phyloP scores from a whole-genome alignment of 768 basidiomycete species.

The Pleurotus tuber-regium region DNA sequence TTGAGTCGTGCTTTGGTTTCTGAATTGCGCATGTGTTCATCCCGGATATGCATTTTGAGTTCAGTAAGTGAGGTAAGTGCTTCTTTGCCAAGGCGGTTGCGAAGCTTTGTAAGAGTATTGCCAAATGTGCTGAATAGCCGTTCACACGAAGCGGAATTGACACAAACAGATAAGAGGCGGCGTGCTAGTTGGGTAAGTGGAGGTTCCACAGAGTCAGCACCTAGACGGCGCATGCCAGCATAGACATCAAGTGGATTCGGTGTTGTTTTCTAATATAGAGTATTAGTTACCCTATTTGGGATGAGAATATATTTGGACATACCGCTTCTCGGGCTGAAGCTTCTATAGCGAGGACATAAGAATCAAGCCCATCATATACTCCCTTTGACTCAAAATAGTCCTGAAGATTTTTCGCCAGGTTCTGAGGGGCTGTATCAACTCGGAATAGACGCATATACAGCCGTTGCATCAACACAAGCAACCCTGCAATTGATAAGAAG shows the following conservation, averaged over 20 bases:
- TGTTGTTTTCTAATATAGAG: not conserved
- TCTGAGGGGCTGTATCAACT: not conserved
- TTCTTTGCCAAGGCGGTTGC: slow-evolving; percentile 19
- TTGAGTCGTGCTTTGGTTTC: slow-evolving; percentile 6
- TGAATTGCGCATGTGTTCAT: slow-evolving; percentile 17
- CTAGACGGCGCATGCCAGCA: not conserved
- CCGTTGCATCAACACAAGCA: slow-evolving; percentile 10
- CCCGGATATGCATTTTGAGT: slow-evolving; percentile 27
- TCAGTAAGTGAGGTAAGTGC: slow-evolving; percentile 20
- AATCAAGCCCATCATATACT: not conserved
- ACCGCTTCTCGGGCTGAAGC: not conserved
- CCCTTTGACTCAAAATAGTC: slow-evolving; percentile 11
- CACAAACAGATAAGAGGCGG: slow-evolving; percentile 20
- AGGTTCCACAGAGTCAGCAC: not conserved
- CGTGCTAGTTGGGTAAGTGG: slow-evolving; percentile 20
- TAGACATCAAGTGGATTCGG: not conserved
- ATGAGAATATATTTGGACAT: not conserved
- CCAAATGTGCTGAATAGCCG: slow-evolving; percentile 29
- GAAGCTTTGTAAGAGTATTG: slow-evolving; percentile 25
- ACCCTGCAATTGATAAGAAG: slow-evolving; percentile 15
- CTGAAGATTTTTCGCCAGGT: slow-evolving; percentile 1
- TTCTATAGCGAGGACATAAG: not conserved
- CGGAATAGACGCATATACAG: slow-evolving; percentile 18
- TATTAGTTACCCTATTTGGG: no score
- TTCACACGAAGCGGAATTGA: slow-evolving; percentile 30